Evolutionary conservation across 768 basidiomycete genomes (phyloP), one percentile per base, ranked within the genome.

Genomic region (Lentinus brumalis): DNA sequence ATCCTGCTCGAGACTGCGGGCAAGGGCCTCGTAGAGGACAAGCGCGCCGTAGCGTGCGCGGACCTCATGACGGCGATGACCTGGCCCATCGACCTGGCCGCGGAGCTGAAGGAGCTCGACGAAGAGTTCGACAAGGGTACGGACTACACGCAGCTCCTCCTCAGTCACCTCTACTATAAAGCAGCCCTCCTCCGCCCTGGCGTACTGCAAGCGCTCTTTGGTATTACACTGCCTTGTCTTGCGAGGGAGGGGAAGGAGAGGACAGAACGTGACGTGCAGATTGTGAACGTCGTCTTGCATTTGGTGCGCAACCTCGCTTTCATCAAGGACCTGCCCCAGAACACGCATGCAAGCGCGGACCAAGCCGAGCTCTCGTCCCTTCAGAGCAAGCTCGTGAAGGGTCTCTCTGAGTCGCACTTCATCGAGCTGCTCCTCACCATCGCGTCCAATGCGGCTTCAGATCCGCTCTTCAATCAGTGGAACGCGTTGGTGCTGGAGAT

Each of bases 41-140:
- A 88, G 67, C 81, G 91, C 50, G 93, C 92, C 0, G 83, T 96
- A 30, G 85, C 88, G 0, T 90, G 88, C 64, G 88, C 87, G 8
- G 97, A 98, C 71, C 79, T 99, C 26, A 88, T 98, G 71, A 92
- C 94, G 0, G 95, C 96, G 0, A 92, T 99, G 92, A 98, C 96
- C 1, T 99, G 97, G 97, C 97, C 97, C 0, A 96, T 99, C 56
- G 93, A 98, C 74, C 79, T 98, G 63, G 91, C 94, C 0, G 91
- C 93, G 68, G 97, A 98, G 74, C 79, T 99, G 64, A 91, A 90
- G 67, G 97, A 98, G 70, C 85, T 98, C 56, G 88, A 91, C 70
- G 91, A 94, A 46, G 91, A 89, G 41, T 66, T 85, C 18, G 91
- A 92, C 73, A 85, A 83, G 61, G 86, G 88, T 16, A 86, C 92